A percentile compares a stretch with the other conserved stretches of the same genome.
phyloP scores from a whole-genome alignment of 768 basidiomycete species.

The Suillus hirtellus region DNA sequence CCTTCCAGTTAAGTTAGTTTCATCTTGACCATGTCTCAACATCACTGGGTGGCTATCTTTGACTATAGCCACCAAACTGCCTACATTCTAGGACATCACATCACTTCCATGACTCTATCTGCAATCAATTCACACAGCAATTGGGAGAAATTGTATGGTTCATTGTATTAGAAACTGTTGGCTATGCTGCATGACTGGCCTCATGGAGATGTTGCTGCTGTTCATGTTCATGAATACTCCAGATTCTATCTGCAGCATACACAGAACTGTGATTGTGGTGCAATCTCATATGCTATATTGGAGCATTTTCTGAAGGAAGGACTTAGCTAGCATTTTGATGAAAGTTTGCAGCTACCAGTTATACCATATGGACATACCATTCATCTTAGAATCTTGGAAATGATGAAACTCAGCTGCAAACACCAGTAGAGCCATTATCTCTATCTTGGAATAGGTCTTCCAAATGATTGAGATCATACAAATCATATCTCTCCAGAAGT shows the following conservation, averaged over 20 bases:
- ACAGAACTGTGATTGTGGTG: slow-evolving; percentile 11
- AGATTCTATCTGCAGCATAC: slow-evolving; percentile 4
- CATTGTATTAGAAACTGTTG: slow-evolving; percentile 2
- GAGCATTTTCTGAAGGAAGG: neutral
- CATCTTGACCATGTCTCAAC: too few species aligned
- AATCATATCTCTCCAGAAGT: neutral
- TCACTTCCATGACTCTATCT: neutral
- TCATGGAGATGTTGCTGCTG: neutral
- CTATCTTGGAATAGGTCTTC: too few species aligned
- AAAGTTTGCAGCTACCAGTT: neutral
- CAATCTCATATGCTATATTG: slow-evolving; percentile 9
- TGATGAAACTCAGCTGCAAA: too few species aligned
- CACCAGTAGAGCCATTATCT: too few species aligned
- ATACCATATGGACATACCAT: too few species aligned
- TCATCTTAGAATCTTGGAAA: too few species aligned
- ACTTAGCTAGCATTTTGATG: neutral
- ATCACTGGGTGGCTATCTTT: too few species aligned
- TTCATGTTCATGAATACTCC: neutral
- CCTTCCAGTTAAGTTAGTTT: too few species aligned
- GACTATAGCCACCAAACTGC: too few species aligned
- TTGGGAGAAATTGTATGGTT: neutral
- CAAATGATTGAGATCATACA: too few species aligned
- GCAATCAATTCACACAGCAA: neutral
- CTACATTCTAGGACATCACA: neutral
- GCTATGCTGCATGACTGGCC: neutral